Evolutionary conservation across 495 filamentous ascomycete genomes (phyloP).

Genomic region (Neurospora sublineolata): DNA sequence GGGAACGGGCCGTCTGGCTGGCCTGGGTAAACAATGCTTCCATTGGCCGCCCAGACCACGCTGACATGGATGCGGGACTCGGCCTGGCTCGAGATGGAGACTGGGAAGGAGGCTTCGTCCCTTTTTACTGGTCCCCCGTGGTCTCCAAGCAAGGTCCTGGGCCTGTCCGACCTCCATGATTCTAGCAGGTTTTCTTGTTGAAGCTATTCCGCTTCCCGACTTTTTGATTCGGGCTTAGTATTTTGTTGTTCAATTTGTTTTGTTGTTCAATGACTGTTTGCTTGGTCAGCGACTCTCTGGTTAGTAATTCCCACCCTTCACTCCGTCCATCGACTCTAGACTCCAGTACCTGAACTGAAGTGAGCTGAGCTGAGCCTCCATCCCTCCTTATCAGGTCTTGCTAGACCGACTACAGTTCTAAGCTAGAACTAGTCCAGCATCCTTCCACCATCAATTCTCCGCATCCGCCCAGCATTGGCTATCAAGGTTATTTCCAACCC

Average conservation of each 20-base stretch:
- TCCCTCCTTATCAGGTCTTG: neutral
- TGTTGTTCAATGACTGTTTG: conserved; percentile 1
- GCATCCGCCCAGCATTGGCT: neutral
- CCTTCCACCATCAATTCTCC: neutral
- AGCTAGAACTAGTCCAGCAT: neutral
- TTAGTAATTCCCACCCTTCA: neutral
- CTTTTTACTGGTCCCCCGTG: neutral
- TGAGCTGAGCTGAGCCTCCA: neutral
- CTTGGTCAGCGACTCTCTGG: conserved; percentile 1
- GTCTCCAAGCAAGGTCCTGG: neutral
- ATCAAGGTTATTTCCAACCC: neutral
- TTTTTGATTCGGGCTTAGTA: neutral
- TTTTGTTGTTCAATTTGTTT: neutral
- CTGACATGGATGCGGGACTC: neutral
- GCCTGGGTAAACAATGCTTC: conserved; percentile 9
- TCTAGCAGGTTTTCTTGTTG: neutral
- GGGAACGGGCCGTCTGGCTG: neutral
- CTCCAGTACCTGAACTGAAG: neutral
- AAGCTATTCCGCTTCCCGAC: conserved; percentile 4
- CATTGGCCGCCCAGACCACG: conserved; percentile 4
- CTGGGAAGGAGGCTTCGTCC: neutral
- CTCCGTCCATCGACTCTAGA: neutral
- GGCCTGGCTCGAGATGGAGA: neutral
- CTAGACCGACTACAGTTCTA: neutral
- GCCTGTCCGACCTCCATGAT: neutral